Base-by-base conservation (phyloP, 2,329 filamentous ascomycete species). In the Fusarium proliferatum region DNA sequence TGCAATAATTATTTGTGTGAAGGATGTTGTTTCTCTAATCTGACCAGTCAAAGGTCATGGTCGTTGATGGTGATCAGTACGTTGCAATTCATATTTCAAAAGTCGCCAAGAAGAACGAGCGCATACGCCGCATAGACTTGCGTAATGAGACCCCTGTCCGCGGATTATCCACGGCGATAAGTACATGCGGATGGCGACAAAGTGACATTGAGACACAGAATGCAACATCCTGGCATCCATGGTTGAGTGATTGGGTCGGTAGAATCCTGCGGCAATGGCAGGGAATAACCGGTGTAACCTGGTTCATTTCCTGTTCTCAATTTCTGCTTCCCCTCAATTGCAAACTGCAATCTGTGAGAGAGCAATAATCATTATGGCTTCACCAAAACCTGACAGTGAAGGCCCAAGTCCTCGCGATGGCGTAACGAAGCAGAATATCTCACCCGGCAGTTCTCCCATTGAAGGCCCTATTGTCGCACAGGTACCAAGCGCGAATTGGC, bases 1-100 rank as follows among this genome's bases (percentile, higher is more conserved):
- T 15, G 6, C 17, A 28, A 21, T 21, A 0, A 19, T 26, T 9
- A 8, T 8, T 36, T 7, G 4, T 3, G 12, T 21, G 33, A 15
- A 10, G 21, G 10, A 23, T 3, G 21, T 17, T 6, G 3, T 23
- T n/a, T 51, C 16, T 51, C 7, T 51, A 5, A 34, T 26, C 5
- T 19, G 11, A 21, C 3, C 19, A 21, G 45, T 16, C 21, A 3
- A 30, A 2, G 11, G 2, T 8, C 13, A 10, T 19, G 13, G 12
- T 11, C 9, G 5, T 6, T 15, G 15, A 30, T 28, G 19, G 21
- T 21, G 26, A 48, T 28, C 4, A 21, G 26, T 6, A 11, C 9
- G 12, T 28, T 1, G 28, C 9, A 15, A 28, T 15, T 19, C 6
- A 21, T 19, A 15, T 13, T 19, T 13, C 12, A 6, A 28, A 19